Base-by-base conservation (phyloP, 2,329 filamentous ascomycete species). In the Trichophyton mentagrophytes region DNA sequence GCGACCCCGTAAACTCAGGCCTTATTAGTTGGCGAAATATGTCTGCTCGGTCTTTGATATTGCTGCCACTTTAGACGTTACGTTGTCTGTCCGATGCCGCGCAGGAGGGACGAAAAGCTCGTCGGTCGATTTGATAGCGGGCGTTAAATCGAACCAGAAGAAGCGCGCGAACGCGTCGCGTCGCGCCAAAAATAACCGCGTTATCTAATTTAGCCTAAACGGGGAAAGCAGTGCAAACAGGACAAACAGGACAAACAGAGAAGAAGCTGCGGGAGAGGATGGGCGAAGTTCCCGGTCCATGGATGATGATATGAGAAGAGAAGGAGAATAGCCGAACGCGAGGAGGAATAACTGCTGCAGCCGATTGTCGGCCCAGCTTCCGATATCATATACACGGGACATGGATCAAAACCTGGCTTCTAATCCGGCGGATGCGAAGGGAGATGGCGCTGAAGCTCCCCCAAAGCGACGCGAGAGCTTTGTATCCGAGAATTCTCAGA, bases 401-500 rank as follows among this genome's bases (percentile, higher is more conserved):
- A 53, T 53, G 49, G 49, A 53, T 22, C 20, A 7, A 33, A 30
- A 15, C 11, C 7, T 2, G 49, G 7, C 25, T 30, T 13, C 49
- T 11, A 33, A 33, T 13, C 22, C 15, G 25, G 17, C 47, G 11
- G 17, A 5, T n/a, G 17, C 3, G 25, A 22, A n/a, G 27, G 25
- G 0, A 30, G 49, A 27, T 22, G 22, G 22, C 13, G 49, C 3
- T 11, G 27, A 30, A 9, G n/a, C 30, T 17, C n/a, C 51, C 11
- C 20, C n/a, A 22, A 22, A 62, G 40, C 71, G 72, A 36, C 70
- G 73, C 59, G 71, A 71, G 61, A 76, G 73, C 66, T 68, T 73
- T 61, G 67, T 66, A 56, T 84, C 82, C 0, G 79, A 85, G 56
- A 77, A 81, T 60, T 89, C 86, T 1, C 86, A 89, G 67, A 90